These are phyloP conservation scores for Dactylellina haptotyla DNA, from an alignment of 2,329 filamentous ascomycete species.

Conservation along the genomic window DNA sequence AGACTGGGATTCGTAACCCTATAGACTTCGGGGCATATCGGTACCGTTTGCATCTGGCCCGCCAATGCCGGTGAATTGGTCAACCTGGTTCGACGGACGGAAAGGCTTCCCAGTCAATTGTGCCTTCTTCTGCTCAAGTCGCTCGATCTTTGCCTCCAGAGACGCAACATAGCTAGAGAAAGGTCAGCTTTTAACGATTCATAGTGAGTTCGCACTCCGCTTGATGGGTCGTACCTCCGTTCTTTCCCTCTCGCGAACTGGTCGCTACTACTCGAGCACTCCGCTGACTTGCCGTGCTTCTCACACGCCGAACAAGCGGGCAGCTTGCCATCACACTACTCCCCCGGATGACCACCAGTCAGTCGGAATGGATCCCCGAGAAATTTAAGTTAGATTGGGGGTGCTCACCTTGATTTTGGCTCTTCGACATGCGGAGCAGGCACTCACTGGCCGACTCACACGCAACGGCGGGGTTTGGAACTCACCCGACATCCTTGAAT, in stretches of 20 bases:
- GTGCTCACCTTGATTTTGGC: slow-evolving; percentile 86
- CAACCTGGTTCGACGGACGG: slow-evolving; percentile 48
- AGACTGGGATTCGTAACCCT: neutral
- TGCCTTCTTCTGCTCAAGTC: slow-evolving; percentile 50
- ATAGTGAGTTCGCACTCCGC: slow-evolving; percentile 1
- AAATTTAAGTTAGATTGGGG: neutral
- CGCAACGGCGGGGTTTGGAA: slow-evolving; percentile 63
- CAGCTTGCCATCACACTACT: slow-evolving; percentile 88
- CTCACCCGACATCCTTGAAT: slow-evolving; percentile 38
- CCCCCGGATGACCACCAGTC: slow-evolving; percentile 23
- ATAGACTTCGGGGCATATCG: neutral
- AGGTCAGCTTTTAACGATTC: slow-evolving; percentile 48
- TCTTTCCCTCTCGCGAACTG: slow-evolving; percentile 96
- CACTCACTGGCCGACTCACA: slow-evolving; percentile 81
- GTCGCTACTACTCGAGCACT: slow-evolving; percentile 94
- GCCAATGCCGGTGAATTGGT: slow-evolving; percentile 37
- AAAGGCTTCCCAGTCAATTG: slow-evolving; percentile 53
- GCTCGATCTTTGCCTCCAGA: slow-evolving; percentile 63
- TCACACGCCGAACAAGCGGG: slow-evolving; percentile 96
- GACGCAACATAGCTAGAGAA: slow-evolving; percentile 82
- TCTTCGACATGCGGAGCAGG: slow-evolving; percentile 82
- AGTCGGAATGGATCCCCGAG: neutral
- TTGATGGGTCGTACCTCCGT: slow-evolving; percentile 70
- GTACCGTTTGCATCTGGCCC: slow-evolving; percentile 30
- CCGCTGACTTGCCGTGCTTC: slow-evolving; percentile 82